Conservation (phyloP, 208 protist genomes). For the Trypanosoma theileri region DNA sequence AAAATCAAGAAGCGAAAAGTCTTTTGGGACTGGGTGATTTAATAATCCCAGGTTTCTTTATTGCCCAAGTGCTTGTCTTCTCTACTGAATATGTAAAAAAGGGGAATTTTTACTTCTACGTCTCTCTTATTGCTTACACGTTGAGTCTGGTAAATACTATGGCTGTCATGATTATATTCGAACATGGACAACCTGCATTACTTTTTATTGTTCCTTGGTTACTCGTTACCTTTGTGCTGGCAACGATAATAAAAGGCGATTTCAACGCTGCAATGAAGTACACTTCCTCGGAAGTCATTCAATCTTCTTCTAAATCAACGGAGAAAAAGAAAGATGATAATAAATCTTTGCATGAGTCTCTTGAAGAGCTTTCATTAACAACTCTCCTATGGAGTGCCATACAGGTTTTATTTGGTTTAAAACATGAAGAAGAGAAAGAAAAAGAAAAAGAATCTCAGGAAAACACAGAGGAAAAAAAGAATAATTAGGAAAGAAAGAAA, state of each 20-base stretch:
- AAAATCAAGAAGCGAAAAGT: constrained; percentile 68
- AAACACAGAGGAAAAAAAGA: constrained; percentile 21
- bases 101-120: constrained; percentile 86
- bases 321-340: constrained; percentile 18
- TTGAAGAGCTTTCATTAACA: constrained; percentile 28
- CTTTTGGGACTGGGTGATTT: constrained; percentile 97
- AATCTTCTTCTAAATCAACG: neutral
- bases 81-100: constrained; percentile 64
- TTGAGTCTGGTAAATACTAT: constrained; percentile 93
- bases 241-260: constrained; percentile 61
- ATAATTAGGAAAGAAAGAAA: neutral
- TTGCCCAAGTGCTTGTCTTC: constrained; percentile 94
- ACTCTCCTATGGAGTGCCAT: constrained; percentile 26
- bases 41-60: constrained; percentile 95
- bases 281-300: constrained; percentile 13
- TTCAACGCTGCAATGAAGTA: constrained; percentile 42
- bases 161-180: constrained; percentile 94
- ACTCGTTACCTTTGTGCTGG: constrained; percentile 56
- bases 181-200: constrained; percentile 92
- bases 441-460: constrained; percentile 10
- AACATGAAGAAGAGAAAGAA: constrained; percentile 6
- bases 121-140: constrained; percentile 84
- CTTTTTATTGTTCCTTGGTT: constrained; percentile 92
- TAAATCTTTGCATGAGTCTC: too few relatives aligned
- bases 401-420: constrained; percentile 50